phyloP scores from a whole-genome alignment of 2,329 filamentous ascomycete species.

The Xylaria sp. region DNA sequence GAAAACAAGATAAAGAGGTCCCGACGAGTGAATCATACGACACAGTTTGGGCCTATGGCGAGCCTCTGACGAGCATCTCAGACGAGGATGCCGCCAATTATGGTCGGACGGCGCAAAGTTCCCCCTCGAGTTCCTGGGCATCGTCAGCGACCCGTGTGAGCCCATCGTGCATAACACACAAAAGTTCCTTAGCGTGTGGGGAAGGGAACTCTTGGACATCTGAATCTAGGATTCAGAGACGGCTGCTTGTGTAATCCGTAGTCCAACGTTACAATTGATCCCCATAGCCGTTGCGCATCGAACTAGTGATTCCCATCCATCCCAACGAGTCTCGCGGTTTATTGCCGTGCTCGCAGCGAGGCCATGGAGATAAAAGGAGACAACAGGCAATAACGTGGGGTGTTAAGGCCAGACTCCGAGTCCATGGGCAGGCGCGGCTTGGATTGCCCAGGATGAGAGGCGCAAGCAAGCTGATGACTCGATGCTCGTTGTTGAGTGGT shows the following conservation, averaged over 20 bases:
- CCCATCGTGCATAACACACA: background rate
- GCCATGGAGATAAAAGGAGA: background rate
- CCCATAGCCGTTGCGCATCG: background rate
- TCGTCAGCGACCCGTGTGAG: background rate
- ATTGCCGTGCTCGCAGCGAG: conserved; percentile 8
- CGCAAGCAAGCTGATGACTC: conserved; percentile 6
- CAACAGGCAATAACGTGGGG: background rate
- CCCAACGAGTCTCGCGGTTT: conserved; percentile 13
- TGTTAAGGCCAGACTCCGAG: background rate
- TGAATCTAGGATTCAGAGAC: background rate
- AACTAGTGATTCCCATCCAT: background rate
- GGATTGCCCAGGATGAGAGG: background rate
- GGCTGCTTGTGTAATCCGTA: conserved; percentile 2
- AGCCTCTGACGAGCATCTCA: background rate
- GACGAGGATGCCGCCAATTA: background rate
- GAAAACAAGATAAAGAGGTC: background rate
- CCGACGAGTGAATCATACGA: background rate
- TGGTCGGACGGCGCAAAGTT: background rate
- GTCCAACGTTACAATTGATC: conserved; percentile 12
- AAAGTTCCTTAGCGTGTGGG: background rate
- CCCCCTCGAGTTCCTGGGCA: background rate
- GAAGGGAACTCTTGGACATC: background rate
- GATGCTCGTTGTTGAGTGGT: conserved; percentile 12
- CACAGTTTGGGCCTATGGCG: background rate
- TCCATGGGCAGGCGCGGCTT: background rate